A percentile compares a stretch with the other conserved stretches of the same genome.
Evolutionary conservation across 179 eudicot genomes (phyloP).

Genomic region (Pouteria campechiana): DNA sequence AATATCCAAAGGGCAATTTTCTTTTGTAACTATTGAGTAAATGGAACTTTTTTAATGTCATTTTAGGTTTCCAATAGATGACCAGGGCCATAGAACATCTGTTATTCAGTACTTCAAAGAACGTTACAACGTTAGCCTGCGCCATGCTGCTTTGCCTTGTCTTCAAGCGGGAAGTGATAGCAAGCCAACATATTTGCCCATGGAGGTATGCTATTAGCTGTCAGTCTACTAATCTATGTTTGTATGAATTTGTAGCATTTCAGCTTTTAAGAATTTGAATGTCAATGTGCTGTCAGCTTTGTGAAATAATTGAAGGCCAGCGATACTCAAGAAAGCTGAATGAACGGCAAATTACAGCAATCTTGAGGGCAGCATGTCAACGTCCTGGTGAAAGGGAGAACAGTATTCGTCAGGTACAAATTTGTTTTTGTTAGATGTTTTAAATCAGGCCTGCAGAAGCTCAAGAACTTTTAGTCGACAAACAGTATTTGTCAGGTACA

Average conservation of each 20-base stretch:
- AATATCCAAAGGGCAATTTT: no score
- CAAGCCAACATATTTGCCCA: conserved; percentile 49
- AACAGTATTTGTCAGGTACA: no score
- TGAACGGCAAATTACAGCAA: conserved; percentile 51
- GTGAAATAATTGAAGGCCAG: conserved; percentile 47
- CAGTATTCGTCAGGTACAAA: conserved; percentile 24
- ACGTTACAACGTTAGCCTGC: conserved; percentile 28
- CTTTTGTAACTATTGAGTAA: no score
- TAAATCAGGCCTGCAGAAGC: no score
- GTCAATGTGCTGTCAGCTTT: conserved; percentile 21
- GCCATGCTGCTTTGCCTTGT: conserved; percentile 38
- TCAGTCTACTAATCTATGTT: background rate
- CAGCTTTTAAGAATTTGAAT: background rate
- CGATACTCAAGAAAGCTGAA: conserved; percentile 50
- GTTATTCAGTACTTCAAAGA: conserved; percentile 49
- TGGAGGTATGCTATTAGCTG: conserved; percentile 60
- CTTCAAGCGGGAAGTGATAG: conserved; percentile 45
- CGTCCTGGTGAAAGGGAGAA: conserved; percentile 54
- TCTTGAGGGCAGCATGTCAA: conserved; percentile 71
- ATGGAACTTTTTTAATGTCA: conserved; percentile 1
- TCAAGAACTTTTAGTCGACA: no score
- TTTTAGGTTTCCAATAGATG: conserved; percentile 23
- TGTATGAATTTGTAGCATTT: background rate
- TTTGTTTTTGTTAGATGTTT: background rate
- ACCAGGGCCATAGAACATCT: conserved; percentile 13